Evolutionary conservation across 208 protist genomes (phyloP).

Genomic region (Trypanosoma rangeli): DNA sequence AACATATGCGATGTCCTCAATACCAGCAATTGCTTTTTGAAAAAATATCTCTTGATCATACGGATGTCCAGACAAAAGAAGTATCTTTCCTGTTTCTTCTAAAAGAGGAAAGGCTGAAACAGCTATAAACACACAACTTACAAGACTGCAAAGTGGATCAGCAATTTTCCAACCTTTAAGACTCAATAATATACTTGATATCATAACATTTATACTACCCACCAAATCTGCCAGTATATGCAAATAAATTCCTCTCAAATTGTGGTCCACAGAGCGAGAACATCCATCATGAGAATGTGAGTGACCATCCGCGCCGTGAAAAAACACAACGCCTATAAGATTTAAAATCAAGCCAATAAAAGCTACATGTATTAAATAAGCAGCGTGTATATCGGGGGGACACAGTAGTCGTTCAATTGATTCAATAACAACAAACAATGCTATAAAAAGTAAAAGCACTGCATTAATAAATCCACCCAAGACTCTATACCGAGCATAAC

Average conservation of each 20-base stretch:
- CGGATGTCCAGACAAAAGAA: constrained; percentile 48
- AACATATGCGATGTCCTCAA: constrained; percentile 26
- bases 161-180: constrained; percentile 58
- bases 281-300: constrained; percentile 44
- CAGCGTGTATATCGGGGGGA: constrained; percentile 71
- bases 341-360: constrained; percentile 86
- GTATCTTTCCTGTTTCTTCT: constrained; percentile 72
- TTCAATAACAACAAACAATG: constrained; percentile 77
- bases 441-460: constrained; percentile 79
- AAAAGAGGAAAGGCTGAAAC: constrained; percentile 76
- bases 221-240: constrained; percentile 90
- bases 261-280: constrained; percentile 55
- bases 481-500: constrained; percentile 81
- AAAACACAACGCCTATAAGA: constrained; percentile 80
- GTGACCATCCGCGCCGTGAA: constrained; percentile 70
- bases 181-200: constrained; percentile 70
- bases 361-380: constrained; percentile 80
- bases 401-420: constrained; percentile 74
- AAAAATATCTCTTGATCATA: constrained; percentile 30
- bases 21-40: constrained; percentile 32
- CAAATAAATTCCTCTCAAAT: constrained; percentile 85
- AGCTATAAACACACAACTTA: constrained; percentile 74
- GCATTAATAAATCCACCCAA: constrained; percentile 89
- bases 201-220: constrained; percentile 85
- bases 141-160: constrained; percentile 75